These are phyloP conservation scores for Lichenothelia convexa DNA, from an alignment of 495 filamentous ascomycete species.

Conservation along the genomic window DNA sequence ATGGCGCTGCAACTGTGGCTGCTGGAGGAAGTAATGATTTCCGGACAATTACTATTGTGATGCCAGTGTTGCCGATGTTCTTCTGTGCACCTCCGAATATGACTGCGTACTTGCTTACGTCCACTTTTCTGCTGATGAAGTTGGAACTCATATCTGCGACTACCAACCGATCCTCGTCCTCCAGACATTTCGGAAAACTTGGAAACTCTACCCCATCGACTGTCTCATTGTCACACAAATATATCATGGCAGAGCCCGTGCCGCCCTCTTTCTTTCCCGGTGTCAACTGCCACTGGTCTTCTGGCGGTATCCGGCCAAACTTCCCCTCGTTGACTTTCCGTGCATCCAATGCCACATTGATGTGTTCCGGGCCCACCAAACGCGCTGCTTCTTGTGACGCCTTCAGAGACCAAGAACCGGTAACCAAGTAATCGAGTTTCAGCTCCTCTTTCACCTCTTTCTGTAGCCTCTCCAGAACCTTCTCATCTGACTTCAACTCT, in stretches of 20 bases:
- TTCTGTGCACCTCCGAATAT: constrained; percentile 81
- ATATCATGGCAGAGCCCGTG: constrained; percentile 51
- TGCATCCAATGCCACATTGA: constrained; percentile 62
- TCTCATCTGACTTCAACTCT: constrained; percentile 23
- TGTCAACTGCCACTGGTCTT: constrained; percentile 60
- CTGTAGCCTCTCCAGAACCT: constrained; percentile 39
- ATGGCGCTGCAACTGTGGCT: constrained; percentile 34
- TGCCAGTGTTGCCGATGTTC: constrained; percentile 70
- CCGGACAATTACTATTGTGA: constrained; percentile 66
- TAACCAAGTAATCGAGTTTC: constrained; percentile 77
- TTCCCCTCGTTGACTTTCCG: constrained; percentile 58
- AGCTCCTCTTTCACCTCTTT: constrained; percentile 46
- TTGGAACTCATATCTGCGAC: constrained; percentile 81
- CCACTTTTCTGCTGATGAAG: constrained; percentile 44
- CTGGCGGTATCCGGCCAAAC: constrained; percentile 66
- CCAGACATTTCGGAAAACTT: constrained; percentile 45
- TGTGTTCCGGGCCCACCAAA: constrained; percentile 54
- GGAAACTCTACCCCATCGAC: constrained; percentile 94
- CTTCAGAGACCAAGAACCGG: constrained; percentile 85
- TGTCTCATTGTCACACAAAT: constrained; percentile 89
- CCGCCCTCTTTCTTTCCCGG: constrained; percentile 32
- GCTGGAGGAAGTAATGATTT: constrained; percentile 55
- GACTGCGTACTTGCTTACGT: constrained; percentile 50
- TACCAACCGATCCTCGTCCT: constrained; percentile 37
- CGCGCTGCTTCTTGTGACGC: constrained; percentile 70